Conservation (phyloP, 1,284 basidiomycete genomes). For the Laetiporus sulphureus region DNA sequence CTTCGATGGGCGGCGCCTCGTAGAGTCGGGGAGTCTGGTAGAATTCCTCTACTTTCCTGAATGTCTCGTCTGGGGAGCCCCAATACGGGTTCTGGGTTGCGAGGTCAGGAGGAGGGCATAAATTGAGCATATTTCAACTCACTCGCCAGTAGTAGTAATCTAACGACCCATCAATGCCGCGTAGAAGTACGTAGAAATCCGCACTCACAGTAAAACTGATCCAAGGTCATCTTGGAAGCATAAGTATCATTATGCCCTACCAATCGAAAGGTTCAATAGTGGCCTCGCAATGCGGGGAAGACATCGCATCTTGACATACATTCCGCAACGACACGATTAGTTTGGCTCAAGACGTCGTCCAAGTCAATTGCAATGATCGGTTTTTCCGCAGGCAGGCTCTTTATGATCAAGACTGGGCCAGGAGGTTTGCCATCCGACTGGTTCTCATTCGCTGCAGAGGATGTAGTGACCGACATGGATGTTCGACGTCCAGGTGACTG, state of each 20-base stretch:
- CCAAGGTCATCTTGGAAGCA: conserved; percentile 42
- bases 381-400: conserved; percentile 4
- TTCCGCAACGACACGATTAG: conserved; percentile 56
- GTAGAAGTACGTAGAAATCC: conserved; percentile 13
- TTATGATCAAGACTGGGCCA: conserved; percentile 4
- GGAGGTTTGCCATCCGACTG: conserved; percentile 7
- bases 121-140: conserved; percentile 1
- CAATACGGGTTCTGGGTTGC: conserved; percentile 36
- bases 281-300: neutral
- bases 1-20: conserved; percentile 49
- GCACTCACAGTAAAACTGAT: conserved; percentile 53
- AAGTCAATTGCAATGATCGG: conserved; percentile 67
- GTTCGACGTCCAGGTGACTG: too few species aligned
- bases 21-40: conserved; percentile 49
- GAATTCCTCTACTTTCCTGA: conserved; percentile 54
- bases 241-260: conserved; percentile 69
- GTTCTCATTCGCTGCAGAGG: conserved; percentile 13
- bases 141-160: conserved; percentile 70
- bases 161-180: conserved; percentile 11
- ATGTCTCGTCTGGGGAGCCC: conserved; percentile 60
- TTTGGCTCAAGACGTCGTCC: conserved; percentile 72
- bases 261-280: neutral
- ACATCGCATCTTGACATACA: conserved; percentile 37
- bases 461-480: conserved; percentile 18
- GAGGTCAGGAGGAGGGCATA: neutral